Percentiles rank a stretch among this genome's conserved stretches.
Conservation (phyloP, 768 basidiomycete genomes). For the Kwoniella europaea region DNA sequence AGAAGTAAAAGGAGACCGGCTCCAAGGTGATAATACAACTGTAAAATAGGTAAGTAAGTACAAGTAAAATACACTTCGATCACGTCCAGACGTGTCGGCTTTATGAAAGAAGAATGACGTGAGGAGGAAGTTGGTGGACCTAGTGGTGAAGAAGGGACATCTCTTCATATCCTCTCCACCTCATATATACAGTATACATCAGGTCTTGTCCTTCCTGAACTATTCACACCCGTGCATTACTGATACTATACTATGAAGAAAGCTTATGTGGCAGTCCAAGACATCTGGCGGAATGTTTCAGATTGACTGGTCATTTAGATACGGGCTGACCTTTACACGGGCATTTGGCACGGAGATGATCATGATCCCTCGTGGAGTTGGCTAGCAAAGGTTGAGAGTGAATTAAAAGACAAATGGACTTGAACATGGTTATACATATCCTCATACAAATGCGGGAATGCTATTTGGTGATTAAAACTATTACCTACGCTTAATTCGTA, state of each 20-base stretch:
- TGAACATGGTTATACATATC: not conserved
- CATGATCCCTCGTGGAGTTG: no score
- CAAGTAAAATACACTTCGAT: slow-evolving; percentile 7
- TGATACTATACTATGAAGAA: not conserved
- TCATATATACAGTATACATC: slow-evolving; percentile 2
- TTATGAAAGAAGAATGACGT: not conserved
- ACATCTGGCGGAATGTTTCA: slow-evolving; percentile 14
- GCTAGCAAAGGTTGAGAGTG: no score
- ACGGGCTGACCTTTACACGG: not conserved
- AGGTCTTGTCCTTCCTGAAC: not conserved
- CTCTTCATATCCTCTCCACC: not conserved
- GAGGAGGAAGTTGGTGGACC: slow-evolving; percentile 7
- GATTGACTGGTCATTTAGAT: slow-evolving; percentile 6
- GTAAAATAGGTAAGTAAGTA: slow-evolving; percentile 2
- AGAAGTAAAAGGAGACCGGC: slow-evolving; percentile 24
- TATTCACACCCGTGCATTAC: no score
- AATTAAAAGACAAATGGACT: not conserved
- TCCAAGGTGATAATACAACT: slow-evolving; percentile 9
- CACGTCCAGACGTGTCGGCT: slow-evolving; percentile 38
- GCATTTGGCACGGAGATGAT: not conserved
- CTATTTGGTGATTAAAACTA: not conserved
- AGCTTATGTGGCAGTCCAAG: slow-evolving; percentile 1
- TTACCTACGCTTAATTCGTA: no score
- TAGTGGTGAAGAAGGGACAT: slow-evolving; percentile 10
- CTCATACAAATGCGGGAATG: not conserved